Evolutionary conservation across 164 flowering plant species (phyloP).

Genomic region (Echeveria elegans): DNA sequence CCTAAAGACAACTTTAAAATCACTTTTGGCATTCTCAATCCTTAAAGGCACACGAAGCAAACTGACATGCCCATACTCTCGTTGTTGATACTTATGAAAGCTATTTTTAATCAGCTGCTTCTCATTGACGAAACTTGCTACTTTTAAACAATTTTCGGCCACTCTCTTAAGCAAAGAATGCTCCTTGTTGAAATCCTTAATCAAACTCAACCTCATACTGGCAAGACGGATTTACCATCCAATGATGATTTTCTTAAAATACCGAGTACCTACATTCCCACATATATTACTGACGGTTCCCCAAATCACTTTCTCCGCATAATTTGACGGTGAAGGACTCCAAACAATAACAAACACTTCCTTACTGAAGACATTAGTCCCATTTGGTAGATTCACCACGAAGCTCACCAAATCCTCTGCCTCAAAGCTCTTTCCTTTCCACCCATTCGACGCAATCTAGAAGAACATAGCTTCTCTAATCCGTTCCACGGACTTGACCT

Average conservation of each 20-base stretch:
- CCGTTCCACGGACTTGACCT: too few relatives aligned
- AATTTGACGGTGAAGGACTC: constrained; percentile 51
- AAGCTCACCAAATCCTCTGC: too few relatives aligned
- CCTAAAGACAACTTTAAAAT: constrained; percentile 29
- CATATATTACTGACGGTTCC: constrained; percentile 53
- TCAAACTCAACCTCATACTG: too few relatives aligned
- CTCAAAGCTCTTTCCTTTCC: too few relatives aligned
- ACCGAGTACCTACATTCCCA: constrained; percentile 44
- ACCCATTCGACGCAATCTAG: too few relatives aligned
- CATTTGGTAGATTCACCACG: too few relatives aligned
- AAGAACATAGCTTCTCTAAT: too few relatives aligned
- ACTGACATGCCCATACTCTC: constrained; percentile 52
- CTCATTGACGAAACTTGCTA: constrained; percentile 60
- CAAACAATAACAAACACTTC: constrained; percentile 64
- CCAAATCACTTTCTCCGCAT: constrained; percentile 82
- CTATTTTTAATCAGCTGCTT: too few relatives aligned
- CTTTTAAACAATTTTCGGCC: constrained; percentile 45
- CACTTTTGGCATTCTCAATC: constrained; percentile 16
- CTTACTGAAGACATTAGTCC: constrained; percentile 67
- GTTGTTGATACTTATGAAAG: constrained; percentile 62
- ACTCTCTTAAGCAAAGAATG: constrained; percentile 56
- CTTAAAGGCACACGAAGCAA: constrained; percentile 41
- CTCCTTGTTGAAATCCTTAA: too few relatives aligned
- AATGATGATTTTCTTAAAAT: too few relatives aligned
- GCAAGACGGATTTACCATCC: too few relatives aligned